Evolutionary conservation across 257 asterid genomes (phyloP).

Genomic region (Salvia miltiorrhiza): DNA sequence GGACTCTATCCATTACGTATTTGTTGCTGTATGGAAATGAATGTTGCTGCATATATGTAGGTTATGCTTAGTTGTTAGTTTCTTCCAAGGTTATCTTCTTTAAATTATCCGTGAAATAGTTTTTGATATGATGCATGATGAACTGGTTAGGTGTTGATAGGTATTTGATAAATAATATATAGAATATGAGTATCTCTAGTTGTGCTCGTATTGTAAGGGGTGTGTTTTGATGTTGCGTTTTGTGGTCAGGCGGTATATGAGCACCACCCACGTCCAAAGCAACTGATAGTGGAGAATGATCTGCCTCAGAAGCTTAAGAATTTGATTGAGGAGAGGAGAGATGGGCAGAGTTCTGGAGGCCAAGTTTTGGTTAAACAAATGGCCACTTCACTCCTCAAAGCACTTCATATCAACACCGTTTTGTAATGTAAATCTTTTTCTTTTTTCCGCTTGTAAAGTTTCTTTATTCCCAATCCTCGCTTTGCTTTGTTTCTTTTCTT

Average conservation of each 20-base stretch:
- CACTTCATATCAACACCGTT: slow-evolving; percentile 93
- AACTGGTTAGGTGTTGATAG: not conserved
- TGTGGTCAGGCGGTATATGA: slow-evolving; percentile 81
- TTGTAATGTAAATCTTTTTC: slow-evolving; percentile 29
- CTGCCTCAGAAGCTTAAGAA: slow-evolving; percentile 85
- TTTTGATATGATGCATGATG: too few species aligned
- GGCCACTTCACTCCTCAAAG: slow-evolving; percentile 98
- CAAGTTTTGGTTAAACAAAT: slow-evolving; percentile 97
- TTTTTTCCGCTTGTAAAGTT: slow-evolving; percentile 18
- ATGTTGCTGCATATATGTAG: too few species aligned
- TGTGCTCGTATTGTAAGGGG: not conserved
- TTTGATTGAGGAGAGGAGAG: slow-evolving; percentile 94
- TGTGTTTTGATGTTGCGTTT: not conserved
- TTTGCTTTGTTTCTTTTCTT: not conserved
- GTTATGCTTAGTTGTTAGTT: too few species aligned
- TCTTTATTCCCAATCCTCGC: not conserved
- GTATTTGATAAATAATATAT: not conserved
- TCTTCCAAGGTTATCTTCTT: too few species aligned
- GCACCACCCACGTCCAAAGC: slow-evolving; percentile 98
- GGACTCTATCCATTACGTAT: too few species aligned
- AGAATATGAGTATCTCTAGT: not conserved
- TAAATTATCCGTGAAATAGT: too few species aligned
- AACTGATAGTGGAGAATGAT: slow-evolving; percentile 91
- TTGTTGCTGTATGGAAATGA: too few species aligned
- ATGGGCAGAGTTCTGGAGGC: slow-evolving; percentile 94